Conservation (phyloP, 441 rosid genomes). For the Rhodomyrtus psidioides region DNA sequence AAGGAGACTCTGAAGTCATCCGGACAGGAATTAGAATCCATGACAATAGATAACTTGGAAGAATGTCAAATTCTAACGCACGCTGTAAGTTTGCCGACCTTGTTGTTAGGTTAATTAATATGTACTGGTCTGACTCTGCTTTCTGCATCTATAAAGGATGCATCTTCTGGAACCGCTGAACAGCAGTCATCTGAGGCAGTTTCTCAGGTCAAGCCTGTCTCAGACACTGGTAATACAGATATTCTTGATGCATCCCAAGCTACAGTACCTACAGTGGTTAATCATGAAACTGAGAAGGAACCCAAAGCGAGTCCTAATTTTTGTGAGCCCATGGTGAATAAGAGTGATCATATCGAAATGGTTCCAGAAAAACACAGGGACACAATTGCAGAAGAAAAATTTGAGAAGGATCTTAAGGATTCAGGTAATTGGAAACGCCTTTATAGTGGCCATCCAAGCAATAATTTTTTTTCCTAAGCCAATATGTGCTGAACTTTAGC, state of each 20-base stretch:
- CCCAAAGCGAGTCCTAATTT: constrained; percentile 18
- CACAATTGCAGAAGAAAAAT: constrained; percentile 19
- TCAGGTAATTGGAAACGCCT: constrained; percentile 25
- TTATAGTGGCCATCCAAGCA: neutral
- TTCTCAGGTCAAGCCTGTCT: constrained; percentile 20
- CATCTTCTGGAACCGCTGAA: constrained; percentile 13
- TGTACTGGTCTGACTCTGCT: constrained; percentile 16
- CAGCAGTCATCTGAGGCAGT: constrained; percentile 13
- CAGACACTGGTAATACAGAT: constrained; percentile 26
- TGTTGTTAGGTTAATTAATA: constrained; percentile 19
- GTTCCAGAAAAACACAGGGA: constrained; percentile 18
- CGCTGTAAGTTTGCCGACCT: constrained; percentile 18
- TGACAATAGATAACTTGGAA: constrained; percentile 17
- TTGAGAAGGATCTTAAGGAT: constrained; percentile 19
- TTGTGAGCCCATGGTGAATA: constrained; percentile 19
- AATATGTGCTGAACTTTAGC: neutral
- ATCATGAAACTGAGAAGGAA: constrained; percentile 16
- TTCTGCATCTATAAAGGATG: constrained; percentile 19
- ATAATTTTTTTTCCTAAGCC: neutral
- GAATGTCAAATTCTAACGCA: constrained; percentile 7
- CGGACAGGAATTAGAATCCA: constrained; percentile 8
- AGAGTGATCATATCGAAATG: constrained; percentile 22
- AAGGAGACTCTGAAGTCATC: constrained; percentile 24
- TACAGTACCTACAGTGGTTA: constrained; percentile 13
- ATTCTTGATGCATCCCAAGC: constrained; percentile 18